Evolutionary conservation across 2,329 filamentous ascomycete genomes (phyloP).

Genomic region (Apiospora malaysiana): DNA sequence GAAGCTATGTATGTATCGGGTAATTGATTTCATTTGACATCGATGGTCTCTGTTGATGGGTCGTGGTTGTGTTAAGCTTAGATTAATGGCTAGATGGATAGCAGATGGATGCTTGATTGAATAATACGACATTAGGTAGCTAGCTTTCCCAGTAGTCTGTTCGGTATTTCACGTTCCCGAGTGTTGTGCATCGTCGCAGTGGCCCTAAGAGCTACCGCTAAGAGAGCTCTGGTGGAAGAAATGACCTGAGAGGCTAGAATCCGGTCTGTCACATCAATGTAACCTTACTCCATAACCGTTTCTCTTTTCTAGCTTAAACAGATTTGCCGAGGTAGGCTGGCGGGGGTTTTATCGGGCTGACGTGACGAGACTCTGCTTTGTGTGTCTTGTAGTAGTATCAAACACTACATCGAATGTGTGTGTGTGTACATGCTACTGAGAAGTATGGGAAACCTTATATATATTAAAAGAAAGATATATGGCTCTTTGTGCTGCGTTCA

Average conservation of each 20-base stretch:
- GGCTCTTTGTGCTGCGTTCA: not conserved
- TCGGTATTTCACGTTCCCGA: not conserved
- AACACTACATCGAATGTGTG: too few species aligned
- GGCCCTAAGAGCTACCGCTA: not conserved
- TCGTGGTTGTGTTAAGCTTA: not conserved
- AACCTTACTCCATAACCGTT: too few species aligned
- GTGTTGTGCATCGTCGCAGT: not conserved
- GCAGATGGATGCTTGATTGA: not conserved
- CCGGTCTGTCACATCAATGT: slow-evolving; percentile 1
- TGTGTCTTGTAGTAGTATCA: not conserved
- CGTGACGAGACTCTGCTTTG: not conserved
- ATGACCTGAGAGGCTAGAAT: not conserved
- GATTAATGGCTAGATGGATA: not conserved
- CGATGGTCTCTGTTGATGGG: not conserved
- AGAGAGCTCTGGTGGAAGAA: not conserved
- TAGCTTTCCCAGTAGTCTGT: not conserved
- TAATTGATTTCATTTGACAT: not conserved
- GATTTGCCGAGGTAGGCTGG: not conserved
- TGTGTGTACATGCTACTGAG: too few species aligned
- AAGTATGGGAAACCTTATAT: not conserved
- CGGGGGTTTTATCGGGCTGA: not conserved
- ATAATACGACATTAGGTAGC: not conserved
- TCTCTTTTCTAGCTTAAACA: not conserved
- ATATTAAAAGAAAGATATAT: not conserved
- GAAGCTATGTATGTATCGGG: not conserved